These are phyloP conservation scores for Halenospora varia DNA, from an alignment of 495 filamentous ascomycete species.

Conservation along the genomic window DNA sequence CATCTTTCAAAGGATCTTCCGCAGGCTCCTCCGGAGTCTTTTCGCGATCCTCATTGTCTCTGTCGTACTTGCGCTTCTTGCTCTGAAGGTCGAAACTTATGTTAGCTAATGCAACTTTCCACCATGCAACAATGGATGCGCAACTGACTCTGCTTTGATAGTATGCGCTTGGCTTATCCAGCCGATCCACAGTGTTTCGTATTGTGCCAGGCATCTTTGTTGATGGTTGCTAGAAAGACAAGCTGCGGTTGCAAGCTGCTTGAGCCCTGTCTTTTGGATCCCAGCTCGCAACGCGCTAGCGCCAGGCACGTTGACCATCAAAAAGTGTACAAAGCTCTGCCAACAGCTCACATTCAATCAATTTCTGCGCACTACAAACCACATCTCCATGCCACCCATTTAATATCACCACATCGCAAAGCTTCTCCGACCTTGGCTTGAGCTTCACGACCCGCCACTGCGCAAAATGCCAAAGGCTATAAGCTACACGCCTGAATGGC, in stretches of 20 bases:
- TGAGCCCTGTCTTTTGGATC: background rate
- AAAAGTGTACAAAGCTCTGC: conserved; percentile 10
- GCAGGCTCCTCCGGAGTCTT: conserved; percentile 48
- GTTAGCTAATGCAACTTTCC: background rate
- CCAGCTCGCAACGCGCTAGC: conserved; percentile 13
- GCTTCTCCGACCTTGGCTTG: conserved; percentile 12
- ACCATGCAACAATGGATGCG: background rate
- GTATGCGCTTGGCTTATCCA: conserved; percentile 88
- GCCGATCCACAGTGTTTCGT: conserved; percentile 72
- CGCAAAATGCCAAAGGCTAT: conserved; percentile 71
- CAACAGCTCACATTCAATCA: conserved; percentile 13
- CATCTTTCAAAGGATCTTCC: conserved; percentile 74
- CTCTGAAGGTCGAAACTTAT: conserved; percentile 41
- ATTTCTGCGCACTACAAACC: background rate
- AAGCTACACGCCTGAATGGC: conserved; percentile 78
- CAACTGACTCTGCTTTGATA: conserved; percentile 66
- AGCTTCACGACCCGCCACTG: background rate
- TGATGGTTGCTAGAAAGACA: no score
- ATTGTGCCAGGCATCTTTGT: conserved; percentile 26
- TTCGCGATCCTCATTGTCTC: conserved; percentile 54
- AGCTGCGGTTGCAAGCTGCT: conserved; percentile 5
- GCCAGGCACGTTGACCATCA: conserved; percentile 13
- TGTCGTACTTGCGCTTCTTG: conserved; percentile 58
- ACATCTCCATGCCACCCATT: conserved; percentile 11
- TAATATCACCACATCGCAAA: background rate